Percentiles rank a stretch among this genome's conserved stretches.
Evolutionary conservation across 805 yeast species (phyloP).

Genomic region (Kodamaea kaohsiungensis): DNA sequence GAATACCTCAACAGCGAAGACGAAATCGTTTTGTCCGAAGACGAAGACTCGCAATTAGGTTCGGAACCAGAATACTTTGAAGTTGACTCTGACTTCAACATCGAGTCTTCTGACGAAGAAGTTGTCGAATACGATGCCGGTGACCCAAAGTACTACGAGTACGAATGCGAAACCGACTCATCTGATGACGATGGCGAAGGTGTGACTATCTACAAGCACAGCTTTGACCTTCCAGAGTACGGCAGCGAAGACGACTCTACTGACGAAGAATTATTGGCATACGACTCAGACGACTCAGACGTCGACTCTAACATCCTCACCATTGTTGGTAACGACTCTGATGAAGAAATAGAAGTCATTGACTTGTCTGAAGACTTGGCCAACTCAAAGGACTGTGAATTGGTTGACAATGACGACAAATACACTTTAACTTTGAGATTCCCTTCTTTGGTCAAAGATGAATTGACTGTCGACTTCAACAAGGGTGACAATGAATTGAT

Average conservation of each 20-base stretch:
- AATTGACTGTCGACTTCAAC: constrained; percentile 39
- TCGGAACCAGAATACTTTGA: constrained; percentile 28
- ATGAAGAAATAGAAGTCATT: constrained; percentile 34
- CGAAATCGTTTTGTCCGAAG: constrained; percentile 22
- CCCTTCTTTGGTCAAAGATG: constrained; percentile 42
- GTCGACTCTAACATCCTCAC: constrained; percentile 1
- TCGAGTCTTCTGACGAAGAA: constrained; percentile 22
- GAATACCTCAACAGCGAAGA: constrained; percentile 35
- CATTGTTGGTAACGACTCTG: constrained; percentile 23
- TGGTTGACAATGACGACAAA: constrained; percentile 36
- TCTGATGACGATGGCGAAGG: constrained; percentile 46
- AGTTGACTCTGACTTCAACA: constrained; percentile 30
- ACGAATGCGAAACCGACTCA: constrained; percentile 25
- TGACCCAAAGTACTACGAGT: constrained; percentile 22
- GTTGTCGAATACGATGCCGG: constrained; percentile 20
- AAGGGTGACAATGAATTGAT: constrained; percentile 43
- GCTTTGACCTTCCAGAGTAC: constrained; percentile 39
- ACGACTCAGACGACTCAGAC: constrained; percentile 14
- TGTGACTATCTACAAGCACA: constrained; percentile 42
- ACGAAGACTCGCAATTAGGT: constrained; percentile 20
- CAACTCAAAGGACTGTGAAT: constrained; percentile 46
- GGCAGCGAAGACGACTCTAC: constrained; percentile 37
- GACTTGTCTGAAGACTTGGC: constrained; percentile 44
- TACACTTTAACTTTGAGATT: constrained; percentile 43
- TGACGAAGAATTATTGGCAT: constrained; percentile 35